These are phyloP conservation scores for Puccinia brachypodii DNA, from an alignment of 1,284 basidiomycete species.

Conservation along the genomic window DNA sequence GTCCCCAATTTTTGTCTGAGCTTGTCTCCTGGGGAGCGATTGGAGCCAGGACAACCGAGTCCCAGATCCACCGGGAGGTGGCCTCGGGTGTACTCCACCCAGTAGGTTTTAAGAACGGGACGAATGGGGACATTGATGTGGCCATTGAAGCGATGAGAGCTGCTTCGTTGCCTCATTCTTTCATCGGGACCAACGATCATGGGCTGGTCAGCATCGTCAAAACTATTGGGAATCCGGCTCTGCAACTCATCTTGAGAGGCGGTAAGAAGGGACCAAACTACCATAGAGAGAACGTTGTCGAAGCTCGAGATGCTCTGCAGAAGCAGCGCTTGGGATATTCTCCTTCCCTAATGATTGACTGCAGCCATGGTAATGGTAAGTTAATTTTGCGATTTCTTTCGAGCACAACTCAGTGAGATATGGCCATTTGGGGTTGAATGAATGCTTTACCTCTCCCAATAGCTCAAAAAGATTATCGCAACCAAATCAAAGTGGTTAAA, in stretches of 20 bases:
- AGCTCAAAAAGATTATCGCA: constrained; percentile 64
- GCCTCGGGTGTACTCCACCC: constrained; percentile 83
- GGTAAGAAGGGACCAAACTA: constrained; percentile 84
- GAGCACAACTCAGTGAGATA: no score
- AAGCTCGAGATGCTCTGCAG: constrained; percentile 59
- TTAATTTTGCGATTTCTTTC: constrained; percentile 63
- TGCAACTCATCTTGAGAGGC: constrained; percentile 87
- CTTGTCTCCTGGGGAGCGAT: constrained; percentile 97
- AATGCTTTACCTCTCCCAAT: not conserved
- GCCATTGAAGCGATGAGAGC: constrained; percentile 81
- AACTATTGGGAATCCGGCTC: constrained; percentile 82
- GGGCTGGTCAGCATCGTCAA: constrained; percentile 87
- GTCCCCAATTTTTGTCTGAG: constrained; percentile 93
- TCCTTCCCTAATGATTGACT: constrained; percentile 52
- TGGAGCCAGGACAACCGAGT: constrained; percentile 94
- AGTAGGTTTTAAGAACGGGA: constrained; percentile 69
- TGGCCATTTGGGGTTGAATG: no score
- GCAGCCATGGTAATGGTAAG: constrained; percentile 74
- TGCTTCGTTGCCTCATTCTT: constrained; percentile 79
- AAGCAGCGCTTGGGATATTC: constrained; percentile 75
- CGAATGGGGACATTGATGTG: constrained; percentile 60
- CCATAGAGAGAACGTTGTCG: constrained; percentile 70
- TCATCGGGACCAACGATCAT: constrained; percentile 88
- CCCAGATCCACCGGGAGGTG: constrained; percentile 78
- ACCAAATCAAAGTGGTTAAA: constrained; percentile 63